Base-by-base conservation (phyloP, 257 asterid species). In the Capsicum rhomboideum region DNA sequence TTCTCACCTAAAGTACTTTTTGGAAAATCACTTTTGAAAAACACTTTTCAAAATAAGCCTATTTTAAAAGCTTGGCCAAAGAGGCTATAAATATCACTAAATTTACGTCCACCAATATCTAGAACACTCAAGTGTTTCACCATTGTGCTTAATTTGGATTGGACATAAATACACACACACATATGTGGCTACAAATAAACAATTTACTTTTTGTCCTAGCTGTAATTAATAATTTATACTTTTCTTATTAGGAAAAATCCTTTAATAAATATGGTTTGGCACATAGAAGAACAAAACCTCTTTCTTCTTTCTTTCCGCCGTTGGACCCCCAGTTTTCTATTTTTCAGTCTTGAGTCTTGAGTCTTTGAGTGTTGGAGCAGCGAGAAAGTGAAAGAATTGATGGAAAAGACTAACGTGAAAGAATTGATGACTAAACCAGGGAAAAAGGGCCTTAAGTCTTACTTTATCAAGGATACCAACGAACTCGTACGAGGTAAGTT, bases 351-450 rank as follows among this genome's bases (percentile, higher is more conserved):
- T 12, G 69, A 63, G 17, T 40, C 54, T 68, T 34, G 77, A 34
- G 12, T 68, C 50, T 68, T 34, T 34, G 40, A 34, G 40, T 34
- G 4, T 34, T 37, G 67, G 31, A 23, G 16, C 67, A 21, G 67
- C 21, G 69, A 61, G 18, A 26, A 16, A 17, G 59, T 17, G 21
- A 53, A 23, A 56, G 28, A 58, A n/a, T 40, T 80, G 29, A 96
- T 96, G 98, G 99, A 98, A 82, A 96, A 96, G 96, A 96, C 99
- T n/a, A n/a, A n/a, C n/a, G n/a, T n/a, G 28, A 53, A 69, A 40
- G 78, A 40, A 53, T 37, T 40, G 20, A 20, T 69, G 96, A 96
- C 99, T 82, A 96, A 95, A 89, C 98, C 98, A 29, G 99, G 99
- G 52, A 93, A 91, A 85, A 93, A 94, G 87, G 98, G 94, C 92